These are phyloP conservation scores for Rubus parviflorus DNA, from an alignment of 306 rosid species.

Conservation along the genomic window DNA sequence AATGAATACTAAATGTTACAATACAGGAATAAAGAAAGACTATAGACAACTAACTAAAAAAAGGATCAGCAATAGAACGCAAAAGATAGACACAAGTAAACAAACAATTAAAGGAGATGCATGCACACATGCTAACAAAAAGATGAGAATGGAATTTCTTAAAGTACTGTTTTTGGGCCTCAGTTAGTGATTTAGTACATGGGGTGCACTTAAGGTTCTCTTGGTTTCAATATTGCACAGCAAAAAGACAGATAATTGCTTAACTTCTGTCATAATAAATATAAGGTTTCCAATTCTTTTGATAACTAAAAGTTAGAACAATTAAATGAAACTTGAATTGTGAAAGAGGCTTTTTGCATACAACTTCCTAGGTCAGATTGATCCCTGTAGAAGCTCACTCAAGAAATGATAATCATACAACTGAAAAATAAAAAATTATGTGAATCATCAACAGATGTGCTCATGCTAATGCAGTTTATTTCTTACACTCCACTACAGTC, in stretches of 20 bases:
- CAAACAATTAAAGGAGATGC: not conserved
- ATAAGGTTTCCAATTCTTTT: not conserved
- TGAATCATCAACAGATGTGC: not conserved
- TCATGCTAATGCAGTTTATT: not conserved
- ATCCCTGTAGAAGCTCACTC: not conserved
- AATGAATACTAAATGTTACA: not conserved
- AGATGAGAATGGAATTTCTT: not conserved
- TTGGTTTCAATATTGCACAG: not conserved
- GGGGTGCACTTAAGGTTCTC: not conserved
- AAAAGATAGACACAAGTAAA: not conserved
- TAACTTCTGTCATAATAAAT: not conserved
- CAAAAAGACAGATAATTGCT: not conserved
- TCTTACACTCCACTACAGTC: not conserved
- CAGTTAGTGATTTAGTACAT: not conserved
- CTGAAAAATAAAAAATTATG: not conserved
- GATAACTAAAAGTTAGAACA: not conserved
- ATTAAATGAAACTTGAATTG: not conserved
- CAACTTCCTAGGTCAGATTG: not conserved
- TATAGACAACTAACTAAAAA: not conserved
- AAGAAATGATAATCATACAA: not conserved
- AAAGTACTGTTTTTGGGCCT: not conserved
- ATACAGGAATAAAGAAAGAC: not conserved
- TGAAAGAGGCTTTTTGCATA: not conserved
- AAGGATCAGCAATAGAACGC: constrained; percentile 3
- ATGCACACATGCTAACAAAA: not conserved